These are phyloP conservation scores for Trichoderma sp. DNA, from an alignment of 2,329 filamentous ascomycete genomes.

Conservation along the genomic window DNA sequence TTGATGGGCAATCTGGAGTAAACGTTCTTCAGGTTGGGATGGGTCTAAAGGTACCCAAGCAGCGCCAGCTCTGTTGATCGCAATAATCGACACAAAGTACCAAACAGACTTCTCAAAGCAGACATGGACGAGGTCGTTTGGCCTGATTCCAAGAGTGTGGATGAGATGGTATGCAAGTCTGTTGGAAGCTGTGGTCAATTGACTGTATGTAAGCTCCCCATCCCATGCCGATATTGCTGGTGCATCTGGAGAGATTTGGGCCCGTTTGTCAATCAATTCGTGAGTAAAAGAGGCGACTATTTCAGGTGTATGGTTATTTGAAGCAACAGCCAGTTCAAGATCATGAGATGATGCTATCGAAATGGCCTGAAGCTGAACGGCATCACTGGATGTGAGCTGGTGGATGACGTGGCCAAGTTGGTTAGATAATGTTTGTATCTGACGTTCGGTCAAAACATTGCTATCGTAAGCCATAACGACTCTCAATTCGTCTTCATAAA, in stretches of 20 bases:
- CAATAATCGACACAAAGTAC: slow-evolving; percentile 23
- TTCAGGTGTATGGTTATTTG: neutral
- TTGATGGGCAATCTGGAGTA: neutral
- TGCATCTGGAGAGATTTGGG: neutral
- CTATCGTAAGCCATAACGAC: neutral
- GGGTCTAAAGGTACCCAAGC: slow-evolving; percentile 23
- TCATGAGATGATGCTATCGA: neutral
- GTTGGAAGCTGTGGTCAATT: slow-evolving; percentile 29
- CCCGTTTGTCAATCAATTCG: slow-evolving; percentile 8
- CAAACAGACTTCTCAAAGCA: slow-evolving; percentile 22
- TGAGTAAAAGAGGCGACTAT: neutral
- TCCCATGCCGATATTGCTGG: slow-evolving; percentile 4
- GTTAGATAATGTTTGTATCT: neutral
- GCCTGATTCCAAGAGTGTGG: slow-evolving; percentile 18
- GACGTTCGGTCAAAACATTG: neutral
- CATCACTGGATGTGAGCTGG: neutral
- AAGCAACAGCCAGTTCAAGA: neutral
- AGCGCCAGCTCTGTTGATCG: slow-evolving; percentile 24
- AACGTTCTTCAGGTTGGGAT: neutral
- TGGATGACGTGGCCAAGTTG: neutral
- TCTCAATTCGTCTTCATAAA: neutral
- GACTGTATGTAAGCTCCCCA: slow-evolving; percentile 40
- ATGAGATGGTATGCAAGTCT: slow-evolving; percentile 21
- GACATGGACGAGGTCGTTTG: neutral
- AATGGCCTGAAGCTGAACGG: neutral